phyloP scores from a whole-genome alignment of 192 early-diverging fungal species.

The Radiomyces spectabilis region DNA sequence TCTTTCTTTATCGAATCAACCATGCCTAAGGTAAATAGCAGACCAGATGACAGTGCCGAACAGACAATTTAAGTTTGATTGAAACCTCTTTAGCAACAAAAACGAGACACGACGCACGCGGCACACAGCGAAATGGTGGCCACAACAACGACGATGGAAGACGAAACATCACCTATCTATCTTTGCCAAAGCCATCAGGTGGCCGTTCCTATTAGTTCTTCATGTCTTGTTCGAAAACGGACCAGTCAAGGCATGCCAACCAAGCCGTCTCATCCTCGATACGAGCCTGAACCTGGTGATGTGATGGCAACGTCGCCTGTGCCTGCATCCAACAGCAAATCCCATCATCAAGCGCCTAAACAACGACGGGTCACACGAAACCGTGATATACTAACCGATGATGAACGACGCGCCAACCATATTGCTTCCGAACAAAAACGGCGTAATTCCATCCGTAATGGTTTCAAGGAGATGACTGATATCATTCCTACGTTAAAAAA shows the following conservation, averaged over 20 bases:
- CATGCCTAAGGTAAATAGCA: too few species aligned
- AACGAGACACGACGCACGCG: too few species aligned
- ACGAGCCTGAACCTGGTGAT: background rate
- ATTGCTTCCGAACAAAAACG: slow-evolving; percentile 71
- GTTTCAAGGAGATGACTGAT: slow-evolving; percentile 87
- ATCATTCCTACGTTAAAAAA: slow-evolving; percentile 75
- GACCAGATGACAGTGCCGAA: too few species aligned
- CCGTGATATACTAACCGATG: slow-evolving; percentile 58
- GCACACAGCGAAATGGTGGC: slow-evolving; percentile 17
- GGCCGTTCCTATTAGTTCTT: slow-evolving; percentile 5
- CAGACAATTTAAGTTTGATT: too few species aligned
- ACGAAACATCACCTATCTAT: background rate
- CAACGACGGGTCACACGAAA: too few species aligned
- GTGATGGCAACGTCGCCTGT: too few species aligned
- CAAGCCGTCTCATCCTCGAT: background rate
- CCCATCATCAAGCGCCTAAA: too few species aligned
- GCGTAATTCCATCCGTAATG: slow-evolving; percentile 64
- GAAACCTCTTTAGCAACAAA: too few species aligned
- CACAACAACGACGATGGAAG: slow-evolving; percentile 8
- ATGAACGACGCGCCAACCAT: slow-evolving; percentile 67
- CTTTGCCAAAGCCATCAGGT: background rate
- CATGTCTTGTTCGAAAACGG: slow-evolving; percentile 8
- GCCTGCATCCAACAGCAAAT: slow-evolving; percentile 19
- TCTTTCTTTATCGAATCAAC: slow-evolving; percentile 29
- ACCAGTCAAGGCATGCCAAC: background rate